A percentile compares a stretch with the other conserved stretches of the same genome.
Evolutionary conservation across 2,329 filamentous ascomycete genomes (phyloP).

Genomic region (Cordyceps farinosa): DNA sequence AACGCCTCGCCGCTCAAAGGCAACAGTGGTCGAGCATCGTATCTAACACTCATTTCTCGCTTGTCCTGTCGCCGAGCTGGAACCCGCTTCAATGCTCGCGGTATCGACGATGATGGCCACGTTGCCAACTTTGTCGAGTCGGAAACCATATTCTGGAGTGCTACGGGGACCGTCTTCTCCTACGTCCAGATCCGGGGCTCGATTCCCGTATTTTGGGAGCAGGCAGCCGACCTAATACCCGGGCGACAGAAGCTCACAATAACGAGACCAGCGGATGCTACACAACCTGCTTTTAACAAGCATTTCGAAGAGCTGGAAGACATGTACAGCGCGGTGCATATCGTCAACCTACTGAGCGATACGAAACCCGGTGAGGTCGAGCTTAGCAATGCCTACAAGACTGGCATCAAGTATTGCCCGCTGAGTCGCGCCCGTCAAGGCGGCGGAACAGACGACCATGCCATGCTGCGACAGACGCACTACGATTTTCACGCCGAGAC

Average conservation of each 20-base stretch:
- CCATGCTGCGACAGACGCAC: constrained; percentile 75
- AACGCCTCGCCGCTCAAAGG: constrained; percentile 66
- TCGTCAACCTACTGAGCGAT: constrained; percentile 91
- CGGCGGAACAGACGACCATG: constrained; percentile 60
- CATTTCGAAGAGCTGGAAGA: constrained; percentile 87
- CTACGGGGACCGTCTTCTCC: constrained; percentile 75
- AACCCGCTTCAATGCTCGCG: constrained; percentile 93
- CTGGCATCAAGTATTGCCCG: constrained; percentile 71
- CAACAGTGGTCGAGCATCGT: constrained; percentile 71
- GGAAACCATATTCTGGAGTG: constrained; percentile 87
- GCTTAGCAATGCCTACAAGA: constrained; percentile 73
- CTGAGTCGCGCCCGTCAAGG: constrained; percentile 57
- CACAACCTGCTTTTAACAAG: constrained; percentile 91
- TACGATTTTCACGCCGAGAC: constrained; percentile 98
- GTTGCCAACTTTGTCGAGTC: constrained; percentile 99
- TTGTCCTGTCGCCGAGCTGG: constrained; percentile 88
- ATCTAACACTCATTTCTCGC: constrained; percentile 84
- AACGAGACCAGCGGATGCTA: constrained; percentile 83
- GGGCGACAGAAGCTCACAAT: constrained; percentile 93
- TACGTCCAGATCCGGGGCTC: constrained; percentile 92
- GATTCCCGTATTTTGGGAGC: constrained; percentile 96
- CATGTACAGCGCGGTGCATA: constrained; percentile 84
- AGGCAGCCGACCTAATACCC: constrained; percentile 79
- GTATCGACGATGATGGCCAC: constrained; percentile 95
- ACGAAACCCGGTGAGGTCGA: constrained; percentile 83